A percentile compares a stretch with the other conserved stretches of the same genome.
These are phyloP conservation scores for Daucus carota DNA, from an alignment of 129 eudicot genomes.

Conservation along the genomic window DH1_v3.0 NC_030386.2:16452001-16452500, in stretches of 20 bases:
- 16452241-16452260: not conserved
- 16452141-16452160: slow-evolving; percentile 45
- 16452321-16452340: not conserved
- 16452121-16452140: slow-evolving; percentile 39
- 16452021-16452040: slow-evolving; percentile 49
- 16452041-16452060: slow-evolving; percentile 46
- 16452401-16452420: slow-evolving; percentile 85
- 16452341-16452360: slow-evolving; percentile 56
- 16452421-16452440: slow-evolving; percentile 66
- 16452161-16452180: slow-evolving; percentile 39
- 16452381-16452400: slow-evolving; percentile 57
- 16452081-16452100: slow-evolving; percentile 47
- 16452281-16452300: not conserved
- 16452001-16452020: slow-evolving; percentile 54
- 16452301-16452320: not conserved
- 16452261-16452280: not conserved
- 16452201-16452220: slow-evolving; percentile 27
- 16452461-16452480: slow-evolving; percentile 26
- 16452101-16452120: slow-evolving; percentile 68
- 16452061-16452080: slow-evolving; percentile 60
- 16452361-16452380: slow-evolving; percentile 44
- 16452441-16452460: slow-evolving; percentile 46
- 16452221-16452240: not conserved
- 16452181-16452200: slow-evolving; percentile 47
- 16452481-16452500: not conserved